Evolutionary conservation across 177 flowering plant species (phyloP), one percentile per base, ranked within the genome.

Genomic region (Telopea speciosissima): DNA sequence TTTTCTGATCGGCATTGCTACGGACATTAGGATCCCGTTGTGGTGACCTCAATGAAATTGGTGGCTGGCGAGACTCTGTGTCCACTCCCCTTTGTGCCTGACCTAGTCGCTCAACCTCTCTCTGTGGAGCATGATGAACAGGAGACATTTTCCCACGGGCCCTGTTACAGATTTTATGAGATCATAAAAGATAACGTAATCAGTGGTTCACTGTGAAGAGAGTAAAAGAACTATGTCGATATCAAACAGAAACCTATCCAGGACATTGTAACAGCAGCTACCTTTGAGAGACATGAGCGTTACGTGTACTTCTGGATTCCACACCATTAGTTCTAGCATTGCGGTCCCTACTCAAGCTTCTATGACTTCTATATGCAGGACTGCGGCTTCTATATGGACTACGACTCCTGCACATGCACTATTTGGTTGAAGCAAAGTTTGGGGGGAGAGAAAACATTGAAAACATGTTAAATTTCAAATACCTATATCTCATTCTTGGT

Each of bases 31-130:
- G 62, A 68, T 85, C 90, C 72, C 82, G 82, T 64, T 80, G 87
- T 26, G 88, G 87, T 62, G 92, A 88, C 76, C 86, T 79, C 75
- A 81, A 36, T 71, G 90, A 77, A 65, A 80, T 81, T 52, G 80
- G 76, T 24, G 81, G 76, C 62, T 65, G 81, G 36, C 54, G 79
- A 2, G 79, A 65, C 22, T 62, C 49, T 67, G 76, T 42, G 24
- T 69, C 81, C 13, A 45, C n/a, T 66, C 71, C 84, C 65, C 69
- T 77, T 71, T 63, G 77, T 44, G 72, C 75, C 40, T 69, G 58
- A 49, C 60, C 65, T 36, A 36, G 40, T 36, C 40, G 40, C 40
- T 36, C 40, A 36, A 36, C 40, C 70, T 76, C 78, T 63, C 73
- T 70, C 11, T 61, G 70, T 45, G 72, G 52, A 75, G 80, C 68